phyloP scores from a whole-genome alignment of 2,329 filamentous ascomycete genomes.

The Talaromyces sp. region DNA sequence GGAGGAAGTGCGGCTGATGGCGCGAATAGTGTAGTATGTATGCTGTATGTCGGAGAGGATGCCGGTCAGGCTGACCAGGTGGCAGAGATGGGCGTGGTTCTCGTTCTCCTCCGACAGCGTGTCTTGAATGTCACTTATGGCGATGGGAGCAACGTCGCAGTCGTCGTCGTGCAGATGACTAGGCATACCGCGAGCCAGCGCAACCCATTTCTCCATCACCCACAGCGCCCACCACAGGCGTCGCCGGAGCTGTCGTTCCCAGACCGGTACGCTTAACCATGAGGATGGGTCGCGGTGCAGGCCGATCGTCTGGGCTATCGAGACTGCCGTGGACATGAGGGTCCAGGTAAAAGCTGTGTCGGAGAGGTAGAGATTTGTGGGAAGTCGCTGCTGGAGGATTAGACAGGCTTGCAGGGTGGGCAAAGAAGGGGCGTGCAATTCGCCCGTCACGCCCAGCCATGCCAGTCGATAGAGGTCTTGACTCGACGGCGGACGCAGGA shows the following conservation, averaged over 20 bases:
- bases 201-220: conserved; percentile 4
- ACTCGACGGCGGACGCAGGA: conserved; percentile 1
- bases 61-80: neutral
- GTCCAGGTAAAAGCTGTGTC: conserved; percentile 4
- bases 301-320: conserved; percentile 1
- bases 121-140: neutral
- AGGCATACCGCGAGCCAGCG: conserved; percentile 1
- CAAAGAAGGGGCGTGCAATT: neutral
- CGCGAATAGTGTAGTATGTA: neutral
- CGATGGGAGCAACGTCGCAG: neutral
- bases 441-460: neutral
- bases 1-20: neutral
- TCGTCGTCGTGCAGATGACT: conserved; percentile 2
- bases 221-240: conserved; percentile 3
- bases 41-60: neutral
- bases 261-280: neutral
- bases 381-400: conserved; percentile 4
- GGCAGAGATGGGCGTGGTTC: neutral
- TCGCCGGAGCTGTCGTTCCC: conserved; percentile 5
- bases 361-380: conserved; percentile 3
- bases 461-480: conserved; percentile 3
- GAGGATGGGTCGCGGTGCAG: conserved; percentile 2
- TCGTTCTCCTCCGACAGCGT: neutral
- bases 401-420: conserved; percentile 1
- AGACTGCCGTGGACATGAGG: neutral